Evolutionary conservation across 495 filamentous ascomycete genomes (phyloP), one percentile per base, ranked within the genome.

Genomic region (Terfezia claveryi): DNA sequence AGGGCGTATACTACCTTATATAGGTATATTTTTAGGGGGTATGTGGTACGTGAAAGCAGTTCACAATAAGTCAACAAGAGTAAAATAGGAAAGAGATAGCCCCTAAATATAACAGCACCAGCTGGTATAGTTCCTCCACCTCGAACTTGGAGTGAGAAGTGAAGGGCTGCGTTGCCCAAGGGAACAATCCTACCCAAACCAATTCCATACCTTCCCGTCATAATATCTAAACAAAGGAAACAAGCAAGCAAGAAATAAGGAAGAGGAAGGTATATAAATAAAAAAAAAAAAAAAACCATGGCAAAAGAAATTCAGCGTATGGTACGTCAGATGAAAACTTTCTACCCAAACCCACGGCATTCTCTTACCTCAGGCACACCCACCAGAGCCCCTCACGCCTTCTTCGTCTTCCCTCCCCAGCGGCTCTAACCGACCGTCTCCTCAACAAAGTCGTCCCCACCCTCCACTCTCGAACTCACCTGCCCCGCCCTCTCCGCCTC

Each of bases 261-360:
- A n/a, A 56, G 54, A 41, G 46, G 54, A 49, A 52, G 50, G 57
- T 23, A 60, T 55, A 36, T n/a, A 60, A n/a, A n/a, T 51, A 61
- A 60, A 61, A 38, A 37, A 51, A 56, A 56, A n/a, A n/a, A n/a
- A n/a, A n/a, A n/a, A n/a, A 46, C 17, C 14, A 20, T 46, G 4
- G 8, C 17, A 14, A 20, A 20, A 14, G 41, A 20, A 14, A 20
- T 2, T 46, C 41, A 20, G 2, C 12, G 0, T 6, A 14, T 46
- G 4, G 12, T 14, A 14, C 14, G 4, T 14, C 17, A 14, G 17
- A 46, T 10, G 2, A 44, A 44, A 16, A 46, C 4, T 14, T 8
- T 46, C 41, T 4, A 54, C 60, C 56, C 54, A 50, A 32, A 32
- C 27, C 7, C 27, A 32, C 27, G 4, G 4, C 7, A 32, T 32